A percentile compares a stretch with the other conserved stretches of the same genome.
phyloP scores from a whole-genome alignment of 179 eudicot genomes.

The Beta corolliflora region DNA sequence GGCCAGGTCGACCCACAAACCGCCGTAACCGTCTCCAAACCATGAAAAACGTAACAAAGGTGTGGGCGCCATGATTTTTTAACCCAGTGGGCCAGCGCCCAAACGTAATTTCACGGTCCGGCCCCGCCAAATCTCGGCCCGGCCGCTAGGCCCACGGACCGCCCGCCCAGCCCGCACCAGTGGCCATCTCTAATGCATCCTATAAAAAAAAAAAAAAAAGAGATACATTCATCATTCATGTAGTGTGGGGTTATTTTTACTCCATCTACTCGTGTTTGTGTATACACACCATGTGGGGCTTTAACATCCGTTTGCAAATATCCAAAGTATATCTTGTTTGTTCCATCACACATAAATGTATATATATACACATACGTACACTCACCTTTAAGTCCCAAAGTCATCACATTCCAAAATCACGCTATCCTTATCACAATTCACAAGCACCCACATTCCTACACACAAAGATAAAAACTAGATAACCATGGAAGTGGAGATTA shows the following conservation, averaged over 20 bases:
- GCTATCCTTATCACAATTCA: background rate
- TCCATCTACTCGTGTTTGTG: background rate
- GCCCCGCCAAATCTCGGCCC: no score
- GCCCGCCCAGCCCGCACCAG: no score
- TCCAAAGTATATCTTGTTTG: background rate
- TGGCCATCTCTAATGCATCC: no score
- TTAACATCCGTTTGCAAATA: background rate
- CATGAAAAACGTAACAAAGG: no score
- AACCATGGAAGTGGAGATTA: slow-evolving; percentile 1
- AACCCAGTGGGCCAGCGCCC: no score
- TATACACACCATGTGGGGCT: background rate
- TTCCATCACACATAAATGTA: background rate
- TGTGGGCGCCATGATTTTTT: no score
- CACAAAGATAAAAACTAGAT: background rate
- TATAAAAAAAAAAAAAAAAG: no score
- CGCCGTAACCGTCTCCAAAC: no score
- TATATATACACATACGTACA: background rate
- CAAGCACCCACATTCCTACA: background rate
- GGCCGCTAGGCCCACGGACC: no score
- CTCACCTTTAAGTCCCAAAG: no score
- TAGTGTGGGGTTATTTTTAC: background rate
- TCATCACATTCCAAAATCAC: background rate
- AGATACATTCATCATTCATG: background rate
- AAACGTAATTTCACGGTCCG: no score
- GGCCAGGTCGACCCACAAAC: no score